These are phyloP conservation scores for Trichothecium roseum DNA, from an alignment of 2,329 filamentous ascomycete species.

Conservation along the genomic window DNA sequence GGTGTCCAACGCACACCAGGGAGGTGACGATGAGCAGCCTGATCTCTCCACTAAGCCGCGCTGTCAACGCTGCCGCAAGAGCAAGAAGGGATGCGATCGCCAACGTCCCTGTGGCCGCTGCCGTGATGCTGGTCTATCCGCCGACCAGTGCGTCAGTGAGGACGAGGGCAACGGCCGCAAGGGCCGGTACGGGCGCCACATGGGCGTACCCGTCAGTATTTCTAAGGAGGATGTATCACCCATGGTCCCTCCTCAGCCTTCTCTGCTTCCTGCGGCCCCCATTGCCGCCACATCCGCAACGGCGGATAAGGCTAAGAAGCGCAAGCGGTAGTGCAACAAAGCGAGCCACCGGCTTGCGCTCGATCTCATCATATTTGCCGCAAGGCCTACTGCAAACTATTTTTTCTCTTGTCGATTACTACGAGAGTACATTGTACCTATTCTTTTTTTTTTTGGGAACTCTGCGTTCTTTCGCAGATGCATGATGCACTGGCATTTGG, in stretches of 20 bases:
- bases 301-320: constrained; percentile 51
- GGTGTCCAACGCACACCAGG: constrained; percentile 30
- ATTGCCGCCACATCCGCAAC: constrained; percentile 25
- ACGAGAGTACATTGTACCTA: neutral
- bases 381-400: too few species aligned
- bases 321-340: constrained; percentile 39
- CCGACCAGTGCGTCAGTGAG: constrained; percentile 92
- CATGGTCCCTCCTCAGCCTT: constrained; percentile 20
- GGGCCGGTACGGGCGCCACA: constrained; percentile 72
- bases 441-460: neutral
- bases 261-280: constrained; percentile 33
- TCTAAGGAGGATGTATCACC: constrained; percentile 41
- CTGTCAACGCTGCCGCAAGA: constrained; percentile 97
- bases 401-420: too few species aligned
- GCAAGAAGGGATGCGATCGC: constrained; percentile 97
- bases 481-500: too few species aligned
- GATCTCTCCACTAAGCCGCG: constrained; percentile 92
- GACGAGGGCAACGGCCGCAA: constrained; percentile 97
- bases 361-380: too few species aligned
- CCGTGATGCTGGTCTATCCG: constrained; percentile 87
- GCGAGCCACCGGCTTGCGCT: neutral
- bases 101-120: constrained; percentile 92
- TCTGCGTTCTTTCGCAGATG: too few species aligned
- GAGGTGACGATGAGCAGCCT: constrained; percentile 76
- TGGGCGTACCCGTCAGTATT: constrained; percentile 58